Conservation (phyloP, 768 basidiomycete genomes). For the Phylloporus arenicola region DNA sequence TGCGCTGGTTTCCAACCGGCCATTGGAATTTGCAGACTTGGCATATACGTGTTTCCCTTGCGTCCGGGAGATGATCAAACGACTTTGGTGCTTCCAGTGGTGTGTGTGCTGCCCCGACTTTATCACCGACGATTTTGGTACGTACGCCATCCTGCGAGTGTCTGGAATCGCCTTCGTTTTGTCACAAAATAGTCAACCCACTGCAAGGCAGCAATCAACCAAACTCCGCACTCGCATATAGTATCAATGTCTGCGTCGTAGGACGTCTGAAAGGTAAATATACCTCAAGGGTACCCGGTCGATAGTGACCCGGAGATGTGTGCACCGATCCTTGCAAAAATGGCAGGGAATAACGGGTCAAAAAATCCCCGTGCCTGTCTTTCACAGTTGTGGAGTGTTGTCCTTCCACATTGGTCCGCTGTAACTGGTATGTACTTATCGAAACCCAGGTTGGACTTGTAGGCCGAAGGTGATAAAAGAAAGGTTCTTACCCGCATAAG, state of each 20-base stretch:
- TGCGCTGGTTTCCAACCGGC: not conserved
- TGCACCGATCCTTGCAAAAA: too few relatives aligned
- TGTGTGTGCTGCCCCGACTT: too few relatives aligned
- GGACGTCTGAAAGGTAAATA: too few relatives aligned
- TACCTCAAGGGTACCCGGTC: not conserved
- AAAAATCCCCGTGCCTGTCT: not conserved
- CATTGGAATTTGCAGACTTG: too few relatives aligned
- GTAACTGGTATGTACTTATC: not conserved
- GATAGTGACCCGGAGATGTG: not conserved
- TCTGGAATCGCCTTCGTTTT: too few relatives aligned
- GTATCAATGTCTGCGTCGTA: too few relatives aligned
- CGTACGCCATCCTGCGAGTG: too few relatives aligned
- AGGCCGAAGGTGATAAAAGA: not conserved
- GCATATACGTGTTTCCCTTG: not conserved
- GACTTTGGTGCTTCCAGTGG: too few relatives aligned
- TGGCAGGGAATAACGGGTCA: not conserved
- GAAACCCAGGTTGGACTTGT: not conserved
- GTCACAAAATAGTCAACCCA: too few relatives aligned
- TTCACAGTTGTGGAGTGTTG: not conserved
- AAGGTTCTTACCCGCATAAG: not conserved
- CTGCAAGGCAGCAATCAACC: too few relatives aligned
- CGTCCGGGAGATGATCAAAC: not conserved
- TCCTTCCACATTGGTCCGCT: not conserved
- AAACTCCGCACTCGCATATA: too few relatives aligned
- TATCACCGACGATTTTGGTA: not conserved